Evolutionary conservation across 495 filamentous ascomycete genomes (phyloP), one percentile per base, ranked within the genome.

Genomic region (Tuber aestivum): DNA sequence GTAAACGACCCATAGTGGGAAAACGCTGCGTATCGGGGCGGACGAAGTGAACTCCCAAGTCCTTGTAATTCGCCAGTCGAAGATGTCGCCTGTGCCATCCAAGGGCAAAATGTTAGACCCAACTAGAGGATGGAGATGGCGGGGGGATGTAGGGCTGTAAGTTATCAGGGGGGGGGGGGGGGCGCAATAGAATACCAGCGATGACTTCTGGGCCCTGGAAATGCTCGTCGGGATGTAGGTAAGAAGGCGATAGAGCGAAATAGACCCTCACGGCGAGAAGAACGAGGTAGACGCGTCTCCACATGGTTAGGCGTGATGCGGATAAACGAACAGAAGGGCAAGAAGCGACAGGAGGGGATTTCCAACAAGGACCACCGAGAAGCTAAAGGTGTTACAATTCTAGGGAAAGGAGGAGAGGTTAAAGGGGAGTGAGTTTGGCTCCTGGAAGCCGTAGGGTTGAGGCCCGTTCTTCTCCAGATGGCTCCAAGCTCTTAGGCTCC

Each of bases 191-290:
- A 92, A 83, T 90, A 97, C 95, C 94, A 76, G 94, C 94, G 81
- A 97, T 95, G 72, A 98, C 92, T 86, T 99, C 95, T 16, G 95
- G 95, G 32, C 95, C 95, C 83, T 99, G 95, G 83, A 99, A 99
- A 85, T 97, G 93, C 87, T 99, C 95, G 85, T 99, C 95, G 4
- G 95, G 95, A 84, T 99, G 95, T 42, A 99, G 89, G 84, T 99
- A 99, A 86, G 95, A 97, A 69, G 95, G 93, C 70, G 91, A 94
- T 44, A 97, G 87, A 69, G 95, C 94, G 81, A 97, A 96, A 87
- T 96, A 98, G 76, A 97, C 88, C 82, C 96, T 92, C 79, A 97
- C 91, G 76, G 93, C 84, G 75, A 97, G 84, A 75, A 99, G 87
- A 56, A 97, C 85, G 79, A 98, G 86, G 84, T 97, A 97, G 72